A percentile compares a stretch with the other conserved stretches of the same genome.
Conservation (phyloP, 2,329 filamentous ascomycete genomes). For the Albifimbria verrucaria region DNA sequence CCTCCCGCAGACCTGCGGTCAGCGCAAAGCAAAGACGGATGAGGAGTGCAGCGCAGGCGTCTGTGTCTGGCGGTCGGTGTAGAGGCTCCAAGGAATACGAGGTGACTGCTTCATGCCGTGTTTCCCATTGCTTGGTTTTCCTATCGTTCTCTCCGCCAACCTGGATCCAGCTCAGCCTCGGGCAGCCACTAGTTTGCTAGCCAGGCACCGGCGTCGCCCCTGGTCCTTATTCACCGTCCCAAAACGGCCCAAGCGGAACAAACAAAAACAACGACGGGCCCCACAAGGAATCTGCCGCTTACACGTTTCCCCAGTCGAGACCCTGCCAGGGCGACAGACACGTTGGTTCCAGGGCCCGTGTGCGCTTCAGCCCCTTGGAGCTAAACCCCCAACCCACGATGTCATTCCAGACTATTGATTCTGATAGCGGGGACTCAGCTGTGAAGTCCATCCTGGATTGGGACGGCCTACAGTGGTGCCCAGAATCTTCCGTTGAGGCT, state of each 20-base stretch:
- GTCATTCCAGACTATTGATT: not conserved
- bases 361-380: not conserved
- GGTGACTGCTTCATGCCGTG: too few relatives aligned
- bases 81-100: not conserved
- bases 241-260: not conserved
- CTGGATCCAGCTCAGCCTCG: not conserved
- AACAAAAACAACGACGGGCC: not conserved
- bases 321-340: not conserved
- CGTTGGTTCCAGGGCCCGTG: not conserved
- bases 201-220: not conserved
- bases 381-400: not conserved
- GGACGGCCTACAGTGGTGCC: not conserved
- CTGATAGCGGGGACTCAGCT: not conserved
- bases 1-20: not conserved
- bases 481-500: not conserved
- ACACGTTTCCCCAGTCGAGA: not conserved
- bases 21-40: too few relatives aligned
- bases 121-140: too few relatives aligned
- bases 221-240: not conserved
- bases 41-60: not conserved
- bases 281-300: not conserved
- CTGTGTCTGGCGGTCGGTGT: not conserved
- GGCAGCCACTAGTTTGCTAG: not conserved
- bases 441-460: not conserved
- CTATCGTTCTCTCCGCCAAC: not conserved